phyloP scores from a whole-genome alignment of 352 stramenopile species.

The Pythium chondricola region DNA sequence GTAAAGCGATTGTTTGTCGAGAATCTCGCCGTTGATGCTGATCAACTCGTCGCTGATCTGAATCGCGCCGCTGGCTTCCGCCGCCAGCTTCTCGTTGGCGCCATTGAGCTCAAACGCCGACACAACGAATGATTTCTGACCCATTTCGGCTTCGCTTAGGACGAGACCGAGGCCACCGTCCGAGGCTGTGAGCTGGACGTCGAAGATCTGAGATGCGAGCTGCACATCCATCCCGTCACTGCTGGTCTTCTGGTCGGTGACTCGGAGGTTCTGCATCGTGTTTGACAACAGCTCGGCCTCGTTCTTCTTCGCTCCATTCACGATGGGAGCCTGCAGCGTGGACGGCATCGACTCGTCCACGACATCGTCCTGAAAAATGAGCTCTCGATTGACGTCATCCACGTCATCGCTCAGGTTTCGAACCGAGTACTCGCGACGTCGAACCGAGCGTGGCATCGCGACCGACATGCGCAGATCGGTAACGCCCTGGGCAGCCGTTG shows the following conservation, averaged over 20 bases:
- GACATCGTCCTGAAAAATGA: constrained; percentile 51
- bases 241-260: constrained; percentile 8
- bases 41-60: constrained; percentile 48
- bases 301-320: not conserved
- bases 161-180: constrained; percentile 71
- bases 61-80: constrained; percentile 67
- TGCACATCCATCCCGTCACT: constrained; percentile 9
- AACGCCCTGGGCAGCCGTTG: not conserved
- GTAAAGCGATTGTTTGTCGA: constrained; percentile 40
- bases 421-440: constrained; percentile 54
- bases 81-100: constrained; percentile 51
- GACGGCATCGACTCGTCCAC: not conserved
- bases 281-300: not conserved
- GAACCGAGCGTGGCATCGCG: constrained; percentile 49
- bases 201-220: constrained; percentile 32
- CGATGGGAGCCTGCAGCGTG: no score
- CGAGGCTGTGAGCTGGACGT: constrained; percentile 51
- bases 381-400: constrained; percentile 55
- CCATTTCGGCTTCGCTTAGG: constrained; percentile 12
- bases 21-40: constrained; percentile 44
- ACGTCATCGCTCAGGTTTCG: constrained; percentile 22
- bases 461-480: constrained; percentile 41
- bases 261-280: constrained; percentile 5
- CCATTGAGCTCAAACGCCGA: constrained; percentile 61
- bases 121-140: constrained; percentile 37